Conservation (phyloP, 805 yeast species). For the Huiozyma naganishii region DNA sequence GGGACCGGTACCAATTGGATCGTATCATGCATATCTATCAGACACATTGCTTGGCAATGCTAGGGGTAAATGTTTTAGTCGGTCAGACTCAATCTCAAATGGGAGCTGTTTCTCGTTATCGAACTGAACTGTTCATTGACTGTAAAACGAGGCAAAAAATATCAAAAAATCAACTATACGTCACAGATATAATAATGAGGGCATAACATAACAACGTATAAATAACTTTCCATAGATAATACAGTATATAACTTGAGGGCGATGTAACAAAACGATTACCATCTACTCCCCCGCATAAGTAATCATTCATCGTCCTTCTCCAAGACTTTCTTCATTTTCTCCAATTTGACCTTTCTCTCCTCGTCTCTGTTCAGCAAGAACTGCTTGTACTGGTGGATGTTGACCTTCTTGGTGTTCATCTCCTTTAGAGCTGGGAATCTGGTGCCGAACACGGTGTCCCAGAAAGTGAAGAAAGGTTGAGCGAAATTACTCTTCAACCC, state of each 20-base stretch:
- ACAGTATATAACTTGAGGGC: no score
- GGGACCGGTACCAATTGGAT: slow-evolving; percentile 27
- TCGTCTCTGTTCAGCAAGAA: slow-evolving; percentile 36
- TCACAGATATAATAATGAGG: no score
- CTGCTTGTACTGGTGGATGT: slow-evolving; percentile 49
- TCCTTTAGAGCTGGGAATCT: slow-evolving; percentile 41
- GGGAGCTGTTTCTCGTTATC: no score
- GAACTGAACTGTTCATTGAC: no score
- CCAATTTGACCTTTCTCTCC: slow-evolving; percentile 16
- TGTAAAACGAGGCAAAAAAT: no score
- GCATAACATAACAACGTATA: no score
- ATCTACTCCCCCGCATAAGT: background rate
- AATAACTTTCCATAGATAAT: no score
- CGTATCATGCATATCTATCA: slow-evolving; percentile 19
- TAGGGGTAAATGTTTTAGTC: no score
- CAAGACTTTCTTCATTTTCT: slow-evolving; percentile 4
- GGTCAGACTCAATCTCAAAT: no score
- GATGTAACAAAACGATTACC: no score
- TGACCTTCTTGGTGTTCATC: slow-evolving; percentile 23
- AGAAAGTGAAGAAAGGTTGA: slow-evolving; percentile 91
- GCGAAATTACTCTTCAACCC: slow-evolving; percentile 89
- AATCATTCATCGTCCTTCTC: slow-evolving; percentile 1
- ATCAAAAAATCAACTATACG: no score
- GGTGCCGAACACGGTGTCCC: slow-evolving; percentile 73
- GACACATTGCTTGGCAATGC: no score